Evolutionary conservation across 2,329 filamentous ascomycete species (phyloP).

Genomic region (Pseudocercospora crystallina): DNA sequence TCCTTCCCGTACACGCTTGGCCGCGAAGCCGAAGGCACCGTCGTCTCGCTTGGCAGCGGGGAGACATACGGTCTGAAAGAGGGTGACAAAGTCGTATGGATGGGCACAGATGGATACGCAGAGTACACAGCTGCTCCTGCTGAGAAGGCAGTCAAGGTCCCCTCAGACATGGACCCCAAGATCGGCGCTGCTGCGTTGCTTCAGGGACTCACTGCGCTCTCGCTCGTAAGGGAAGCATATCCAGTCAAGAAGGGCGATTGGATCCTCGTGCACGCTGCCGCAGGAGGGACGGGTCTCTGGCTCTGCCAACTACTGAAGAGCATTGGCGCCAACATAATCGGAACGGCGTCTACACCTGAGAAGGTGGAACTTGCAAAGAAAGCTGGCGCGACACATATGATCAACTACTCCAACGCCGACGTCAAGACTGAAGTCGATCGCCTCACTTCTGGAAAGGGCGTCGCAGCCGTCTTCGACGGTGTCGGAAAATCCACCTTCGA

Average conservation of each 20-base stretch:
- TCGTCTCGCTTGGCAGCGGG: conserved; percentile 62
- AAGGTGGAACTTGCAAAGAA: conserved; percentile 69
- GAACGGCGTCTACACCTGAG: conserved; percentile 70
- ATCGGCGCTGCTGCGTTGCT: conserved; percentile 69
- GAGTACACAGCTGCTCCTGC: conserved; percentile 59
- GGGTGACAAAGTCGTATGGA: conserved; percentile 72
- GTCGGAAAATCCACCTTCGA: conserved; percentile 87
- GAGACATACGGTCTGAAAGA: conserved; percentile 55
- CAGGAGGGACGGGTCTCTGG: conserved; percentile 75
- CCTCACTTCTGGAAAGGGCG: conserved; percentile 71
- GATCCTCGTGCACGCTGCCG: conserved; percentile 81
- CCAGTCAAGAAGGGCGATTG: conserved; percentile 73
- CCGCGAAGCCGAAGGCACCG: conserved; percentile 72
- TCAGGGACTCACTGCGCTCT: conserved; percentile 80
- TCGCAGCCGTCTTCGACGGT: conserved; percentile 78
- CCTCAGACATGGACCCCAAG: conserved; percentile 60
- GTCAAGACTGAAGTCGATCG: conserved; percentile 62
- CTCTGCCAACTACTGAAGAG: conserved; percentile 72
- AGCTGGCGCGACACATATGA: conserved; percentile 68
- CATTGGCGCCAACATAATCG: conserved; percentile 75
- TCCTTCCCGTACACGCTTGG: conserved; percentile 73
- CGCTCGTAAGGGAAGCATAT: conserved; percentile 72
- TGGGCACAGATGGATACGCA: conserved; percentile 58
- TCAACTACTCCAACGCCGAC: conserved; percentile 66
- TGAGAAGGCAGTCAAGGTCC: conserved; percentile 61